These are phyloP conservation scores for Zasmidium angulare DNA, from an alignment of 2,329 filamentous ascomycete species.

Conservation along the genomic window DNA sequence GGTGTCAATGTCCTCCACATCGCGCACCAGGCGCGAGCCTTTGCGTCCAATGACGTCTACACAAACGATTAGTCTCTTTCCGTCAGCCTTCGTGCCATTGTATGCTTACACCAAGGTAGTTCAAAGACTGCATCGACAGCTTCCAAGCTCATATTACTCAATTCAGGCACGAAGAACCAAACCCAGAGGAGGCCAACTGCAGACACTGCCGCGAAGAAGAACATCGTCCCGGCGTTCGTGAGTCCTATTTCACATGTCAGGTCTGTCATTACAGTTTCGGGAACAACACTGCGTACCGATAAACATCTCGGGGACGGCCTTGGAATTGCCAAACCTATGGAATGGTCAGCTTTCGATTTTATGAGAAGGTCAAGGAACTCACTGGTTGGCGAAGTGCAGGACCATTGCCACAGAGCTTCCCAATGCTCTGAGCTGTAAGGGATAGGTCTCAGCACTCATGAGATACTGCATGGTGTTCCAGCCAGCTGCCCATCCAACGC, in stretches of 20 bases:
- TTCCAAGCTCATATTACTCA: slow-evolving; percentile 53
- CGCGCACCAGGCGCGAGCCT: slow-evolving; percentile 30
- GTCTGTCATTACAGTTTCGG: no score
- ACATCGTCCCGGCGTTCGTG: slow-evolving; percentile 67
- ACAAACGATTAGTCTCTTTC: no score
- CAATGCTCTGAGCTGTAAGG: slow-evolving; percentile 69
- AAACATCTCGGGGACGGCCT: slow-evolving; percentile 57
- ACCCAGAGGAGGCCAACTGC: slow-evolving; percentile 62
- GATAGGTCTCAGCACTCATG: slow-evolving; percentile 75
- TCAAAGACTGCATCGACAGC: slow-evolving; percentile 55
- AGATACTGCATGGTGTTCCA: slow-evolving; percentile 61
- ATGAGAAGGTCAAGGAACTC: slow-evolving; percentile 73
- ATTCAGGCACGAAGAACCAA: slow-evolving; percentile 59
- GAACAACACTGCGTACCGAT: no score
- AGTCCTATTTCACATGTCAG: no score
- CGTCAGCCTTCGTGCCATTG: no score
- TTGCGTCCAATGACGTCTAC: slow-evolving; percentile 61
- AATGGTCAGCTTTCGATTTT: slow-evolving; percentile 24
- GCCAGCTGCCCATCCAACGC: slow-evolving; percentile 65
- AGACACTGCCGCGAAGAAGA: slow-evolving; percentile 71
- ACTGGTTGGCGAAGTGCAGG: slow-evolving; percentile 70
- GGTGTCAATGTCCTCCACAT: slow-evolving; percentile 26
- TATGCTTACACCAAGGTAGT: slow-evolving; percentile 63
- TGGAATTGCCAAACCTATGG: background rate
- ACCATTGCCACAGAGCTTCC: slow-evolving; percentile 73